Base-by-base conservation (phyloP, 352 stramenopile genomes). In the Phytophthora ramorum region DNA sequence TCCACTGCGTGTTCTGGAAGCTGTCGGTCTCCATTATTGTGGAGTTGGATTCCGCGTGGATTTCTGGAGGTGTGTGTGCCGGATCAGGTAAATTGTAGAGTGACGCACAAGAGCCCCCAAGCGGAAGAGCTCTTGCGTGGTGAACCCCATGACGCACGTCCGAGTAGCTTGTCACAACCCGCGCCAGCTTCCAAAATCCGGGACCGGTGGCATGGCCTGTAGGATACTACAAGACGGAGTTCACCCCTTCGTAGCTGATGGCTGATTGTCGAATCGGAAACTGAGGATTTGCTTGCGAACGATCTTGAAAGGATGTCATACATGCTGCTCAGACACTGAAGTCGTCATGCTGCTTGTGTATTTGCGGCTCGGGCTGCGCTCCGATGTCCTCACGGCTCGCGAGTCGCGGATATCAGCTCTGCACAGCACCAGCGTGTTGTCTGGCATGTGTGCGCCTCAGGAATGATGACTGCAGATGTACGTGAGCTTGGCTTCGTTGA, bases 1-100 rank as follows among this genome's bases (percentile, higher is more conserved):
- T 79, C 81, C 83, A 92, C 47, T 75, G 55, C 22, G 83, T 89
- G 75, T 89, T 90, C 4, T 32, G 26, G 26, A 8, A 7, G 7
- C 26, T 32, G 55, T 16, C 19, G 55, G 32, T 56, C 57, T 57
- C 24, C 63, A 69, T 69, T 30, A 19, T 30, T 44, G 14, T 44
- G n/a, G 24, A 7, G 3, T 47, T 7, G 12, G 14, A 17, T 47
- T 14, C 20, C 7, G 7, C 28, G 7, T 34, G 28, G 28, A 12
- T 34, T 30, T 30, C 26, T 30, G n/a, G 45, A 26, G 26, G 32
- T 32, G 49, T 67, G 49, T 67, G 49, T 7, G 57, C 8, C 0
- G 7, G 22, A 47, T 0, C 13, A 30, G 43, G 58, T 40, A 62
- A 59, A 68, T 72, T 68, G 58, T 46, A 14, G 43, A 72, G 19